Percentiles rank a stretch among this genome's conserved stretches.
These are phyloP conservation scores for Thraustochytrium striatum DNA, from an alignment of 352 stramenopile genomes.

Conservation along the genomic window DNA sequence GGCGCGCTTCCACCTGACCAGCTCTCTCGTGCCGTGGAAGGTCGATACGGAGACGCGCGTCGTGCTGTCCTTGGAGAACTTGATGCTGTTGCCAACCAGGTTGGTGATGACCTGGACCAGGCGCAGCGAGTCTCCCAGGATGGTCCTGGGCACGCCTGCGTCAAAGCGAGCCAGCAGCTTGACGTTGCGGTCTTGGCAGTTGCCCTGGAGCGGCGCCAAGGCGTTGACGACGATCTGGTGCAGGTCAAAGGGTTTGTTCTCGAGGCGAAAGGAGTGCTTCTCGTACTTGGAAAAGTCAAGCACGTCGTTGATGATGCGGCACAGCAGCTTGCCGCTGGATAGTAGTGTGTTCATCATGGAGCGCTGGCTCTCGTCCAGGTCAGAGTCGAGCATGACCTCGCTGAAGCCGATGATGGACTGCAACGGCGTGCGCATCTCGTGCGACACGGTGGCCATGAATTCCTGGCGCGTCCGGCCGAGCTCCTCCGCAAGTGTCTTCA, in stretches of 20 bases:
- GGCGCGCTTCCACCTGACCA: no score
- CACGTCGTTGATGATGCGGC: slow-evolving; percentile 57
- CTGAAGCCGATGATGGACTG: slow-evolving; percentile 59
- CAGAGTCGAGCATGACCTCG: slow-evolving; percentile 49
- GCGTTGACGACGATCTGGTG: no score
- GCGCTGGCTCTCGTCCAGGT: slow-evolving; percentile 53
- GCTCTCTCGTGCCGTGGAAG: no score
- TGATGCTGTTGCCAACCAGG: slow-evolving; percentile 40
- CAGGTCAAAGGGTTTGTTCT: slow-evolving; percentile 18
- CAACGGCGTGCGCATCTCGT: slow-evolving; percentile 57
- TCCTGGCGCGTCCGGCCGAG: slow-evolving; percentile 22
- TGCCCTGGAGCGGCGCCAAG: not conserved
- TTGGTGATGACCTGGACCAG: slow-evolving; percentile 50
- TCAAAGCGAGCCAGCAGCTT: no score
- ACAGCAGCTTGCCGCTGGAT: slow-evolving; percentile 54
- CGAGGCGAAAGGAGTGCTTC: slow-evolving; percentile 9
- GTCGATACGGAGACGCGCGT: slow-evolving; percentile 61
- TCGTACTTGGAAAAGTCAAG: slow-evolving; percentile 57
- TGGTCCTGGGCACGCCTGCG: not conserved
- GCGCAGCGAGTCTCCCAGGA: slow-evolving; percentile 51
- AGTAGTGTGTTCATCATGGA: slow-evolving; percentile 55
- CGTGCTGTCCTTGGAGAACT: no score
- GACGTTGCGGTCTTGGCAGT: slow-evolving; percentile 10
- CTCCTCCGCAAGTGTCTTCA: not conserved
- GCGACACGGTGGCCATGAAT: slow-evolving; percentile 48